Evolutionary conservation across 352 stramenopile genomes (phyloP), one percentile per base, ranked within the genome.

Genomic region (Blastocystis sp.): DNA sequence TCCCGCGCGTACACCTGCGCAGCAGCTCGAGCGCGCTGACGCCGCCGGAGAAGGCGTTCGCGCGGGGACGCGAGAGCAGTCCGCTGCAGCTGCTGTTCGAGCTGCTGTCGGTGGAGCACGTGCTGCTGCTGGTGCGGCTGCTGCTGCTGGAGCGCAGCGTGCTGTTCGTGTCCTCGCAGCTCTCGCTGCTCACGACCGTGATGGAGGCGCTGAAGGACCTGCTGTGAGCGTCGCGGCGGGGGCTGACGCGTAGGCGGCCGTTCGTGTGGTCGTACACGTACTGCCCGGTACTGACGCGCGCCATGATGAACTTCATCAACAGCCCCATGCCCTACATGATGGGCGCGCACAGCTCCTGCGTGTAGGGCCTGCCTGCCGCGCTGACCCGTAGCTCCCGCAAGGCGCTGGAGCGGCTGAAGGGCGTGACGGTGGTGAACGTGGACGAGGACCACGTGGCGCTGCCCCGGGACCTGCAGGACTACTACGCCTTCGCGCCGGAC

Each of bases 301-400:
- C 4, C 2, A 62, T 84, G 45, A 84, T 69, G 74, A 45, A 53
- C 14, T 62, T 84, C 48, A 84, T 84, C 41, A 67, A 84, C 61
- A 84, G 60, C 34, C 74, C 74, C 1, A 84, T 84, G 74, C 74
- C 74, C 61, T 84, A 84, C 17, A 52, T 84, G 10, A 84, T 84
- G 74, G 74, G 74, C 38, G 66, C 48, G 19, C 10, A 62, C 23
- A 67, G 3, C 19, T 14, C 14, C 9, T 56, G 56, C 23, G 21
- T 84, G 74, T 84, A 84, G 23, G 74, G 1, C 1, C 59, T 11
- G 52, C 10, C n/a, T 3, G 43, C 3, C 0, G 14, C 28, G 19
- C 17, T 84, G 38, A 41, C 2, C 40, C 2, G 11, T 84, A 84
- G 74, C 17, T 67, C 56, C 4, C 9, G 28, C 17, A 2, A 41